A percentile compares a stretch with the other conserved stretches of the same genome.
Evolutionary conservation across 495 filamentous ascomycete species (phyloP).

Genomic region (Xanthoparmelia taractica): DNA sequence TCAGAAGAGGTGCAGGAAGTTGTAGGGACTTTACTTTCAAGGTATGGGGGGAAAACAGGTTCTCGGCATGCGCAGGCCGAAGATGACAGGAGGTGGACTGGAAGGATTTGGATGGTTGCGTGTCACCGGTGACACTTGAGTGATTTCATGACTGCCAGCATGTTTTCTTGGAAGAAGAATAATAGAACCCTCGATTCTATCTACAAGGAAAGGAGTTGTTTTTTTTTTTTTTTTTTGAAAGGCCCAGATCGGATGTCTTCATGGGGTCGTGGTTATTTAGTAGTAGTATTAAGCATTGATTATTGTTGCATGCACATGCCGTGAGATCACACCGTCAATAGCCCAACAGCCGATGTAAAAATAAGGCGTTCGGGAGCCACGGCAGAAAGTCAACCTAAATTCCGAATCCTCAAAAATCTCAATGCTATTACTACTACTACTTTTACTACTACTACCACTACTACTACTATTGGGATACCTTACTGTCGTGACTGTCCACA

Average conservation of each 20-base stretch:
- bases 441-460: too few species aligned
- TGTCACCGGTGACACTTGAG: neutral
- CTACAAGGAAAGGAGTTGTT: neutral
- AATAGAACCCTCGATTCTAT: neutral
- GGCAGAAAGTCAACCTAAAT: neutral
- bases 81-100: neutral
- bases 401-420: too few species aligned
- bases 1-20: neutral
- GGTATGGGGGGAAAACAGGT: neutral
- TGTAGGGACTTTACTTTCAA: neutral
- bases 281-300: too few species aligned
- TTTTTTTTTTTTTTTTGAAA: too few species aligned
- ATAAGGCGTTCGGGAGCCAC: neutral
- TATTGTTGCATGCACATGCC: neutral
- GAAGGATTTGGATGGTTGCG: neutral
- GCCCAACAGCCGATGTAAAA: too few species aligned
- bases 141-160: neutral
- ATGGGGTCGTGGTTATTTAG: too few species aligned
- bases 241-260: neutral
- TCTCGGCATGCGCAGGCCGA: neutral
- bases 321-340: neutral
- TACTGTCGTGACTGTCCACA: too few species aligned
- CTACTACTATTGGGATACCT: too few species aligned
- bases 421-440: too few species aligned
- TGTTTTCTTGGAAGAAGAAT: neutral